Evolutionary conservation across 2,329 filamentous ascomycete species (phyloP).

Genomic region (Exserohilum rostratum): DNA sequence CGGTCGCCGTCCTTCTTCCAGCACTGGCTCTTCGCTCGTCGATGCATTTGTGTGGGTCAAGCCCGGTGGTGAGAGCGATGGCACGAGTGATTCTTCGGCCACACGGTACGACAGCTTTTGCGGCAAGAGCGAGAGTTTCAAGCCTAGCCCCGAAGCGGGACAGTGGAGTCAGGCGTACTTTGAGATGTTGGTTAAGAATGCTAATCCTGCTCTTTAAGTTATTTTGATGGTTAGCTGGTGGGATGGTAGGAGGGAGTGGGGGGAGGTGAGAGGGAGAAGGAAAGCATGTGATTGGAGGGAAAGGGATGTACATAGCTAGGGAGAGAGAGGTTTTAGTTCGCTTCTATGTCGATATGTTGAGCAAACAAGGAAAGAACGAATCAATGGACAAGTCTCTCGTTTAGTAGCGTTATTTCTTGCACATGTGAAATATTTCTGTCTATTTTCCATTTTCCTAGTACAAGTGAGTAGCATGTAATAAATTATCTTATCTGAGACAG

Average conservation of each 20-base stretch:
- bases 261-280: not conserved
- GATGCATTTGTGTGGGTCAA: slow-evolving; percentile 76
- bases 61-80: slow-evolving; percentile 65
- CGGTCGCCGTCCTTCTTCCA: slow-evolving; percentile 63
- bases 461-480: too few species aligned
- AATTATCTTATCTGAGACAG: too few species aligned
- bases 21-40: slow-evolving; percentile 63
- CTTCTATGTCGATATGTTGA: too few species aligned
- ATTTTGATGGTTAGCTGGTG: too few species aligned
- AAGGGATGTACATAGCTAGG: not conserved
- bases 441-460: too few species aligned
- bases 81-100: slow-evolving; percentile 52
- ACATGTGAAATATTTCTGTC: too few species aligned
- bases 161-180: slow-evolving; percentile 65
- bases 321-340: not conserved
- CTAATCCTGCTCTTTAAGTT: slow-evolving; percentile 46
- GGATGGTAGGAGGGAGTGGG: not conserved
- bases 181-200: slow-evolving; percentile 46
- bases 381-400: not conserved
- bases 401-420: not conserved
- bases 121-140: slow-evolving; percentile 60
- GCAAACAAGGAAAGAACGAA: too few species aligned
- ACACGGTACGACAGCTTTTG: slow-evolving; percentile 63
- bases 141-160: slow-evolving; percentile 73
- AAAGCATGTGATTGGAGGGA: not conserved